Conservation (phyloP, 768 basidiomycete species). For the Pleurotus platypus region DNA sequence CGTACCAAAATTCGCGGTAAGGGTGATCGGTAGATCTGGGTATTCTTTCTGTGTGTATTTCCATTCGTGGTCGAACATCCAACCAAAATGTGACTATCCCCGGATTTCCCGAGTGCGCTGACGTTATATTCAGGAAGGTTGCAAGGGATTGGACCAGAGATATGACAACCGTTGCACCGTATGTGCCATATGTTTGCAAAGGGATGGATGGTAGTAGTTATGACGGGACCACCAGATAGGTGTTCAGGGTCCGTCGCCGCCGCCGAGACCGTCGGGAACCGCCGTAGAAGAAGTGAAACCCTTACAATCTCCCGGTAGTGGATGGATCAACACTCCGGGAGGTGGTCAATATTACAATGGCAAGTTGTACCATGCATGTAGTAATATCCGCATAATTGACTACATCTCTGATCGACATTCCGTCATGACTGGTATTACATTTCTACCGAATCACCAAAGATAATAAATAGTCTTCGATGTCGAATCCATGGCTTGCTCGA, state of each 20-base stretch:
- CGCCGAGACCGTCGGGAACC: conserved; percentile 2
- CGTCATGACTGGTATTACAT: too few relatives aligned
- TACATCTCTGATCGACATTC: too few relatives aligned
- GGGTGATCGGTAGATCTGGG: conserved; percentile 8
- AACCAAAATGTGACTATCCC: background rate
- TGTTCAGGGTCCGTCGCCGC: conserved; percentile 6
- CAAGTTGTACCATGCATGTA: too few relatives aligned
- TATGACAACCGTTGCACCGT: conserved; percentile 5
- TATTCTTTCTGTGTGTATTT: background rate
- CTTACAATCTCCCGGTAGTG: too few relatives aligned
- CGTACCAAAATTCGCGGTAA: background rate
- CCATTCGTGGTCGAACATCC: conserved; percentile 6
- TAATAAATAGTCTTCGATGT: too few relatives aligned
- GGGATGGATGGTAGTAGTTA: conserved; percentile 2
- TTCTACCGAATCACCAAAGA: too few relatives aligned
- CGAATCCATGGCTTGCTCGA: too few relatives aligned
- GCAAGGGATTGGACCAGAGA: background rate
- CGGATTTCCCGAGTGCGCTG: conserved; percentile 5
- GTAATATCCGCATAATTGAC: too few relatives aligned
- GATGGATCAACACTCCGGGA: too few relatives aligned
- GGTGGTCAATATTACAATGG: too few relatives aligned
- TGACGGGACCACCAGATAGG: background rate
- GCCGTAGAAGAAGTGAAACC: background rate
- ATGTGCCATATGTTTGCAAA: conserved; percentile 2
- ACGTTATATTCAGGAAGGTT: background rate